Evolutionary conservation across 2,329 filamentous ascomycete genomes (phyloP).

Genomic region (Emergomyces orientalis): DNA sequence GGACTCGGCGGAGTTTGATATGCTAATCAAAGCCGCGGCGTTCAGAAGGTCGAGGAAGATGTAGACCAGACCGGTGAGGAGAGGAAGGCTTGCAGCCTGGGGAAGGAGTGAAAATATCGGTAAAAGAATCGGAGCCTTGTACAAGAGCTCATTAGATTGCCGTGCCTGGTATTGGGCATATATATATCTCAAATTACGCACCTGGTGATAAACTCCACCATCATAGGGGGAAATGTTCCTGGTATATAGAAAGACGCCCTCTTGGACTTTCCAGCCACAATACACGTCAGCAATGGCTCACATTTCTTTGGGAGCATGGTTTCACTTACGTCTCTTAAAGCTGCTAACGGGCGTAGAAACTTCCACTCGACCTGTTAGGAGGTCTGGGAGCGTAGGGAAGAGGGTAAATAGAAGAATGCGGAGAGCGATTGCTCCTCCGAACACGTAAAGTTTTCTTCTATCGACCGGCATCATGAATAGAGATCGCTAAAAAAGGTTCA

Average conservation of each 20-base stretch:
- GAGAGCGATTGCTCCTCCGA: constrained; percentile 64
- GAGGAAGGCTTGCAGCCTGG: constrained; percentile 53
- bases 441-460: constrained; percentile 57
- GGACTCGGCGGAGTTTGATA: constrained; percentile 73
- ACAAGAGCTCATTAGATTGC: constrained; percentile 38
- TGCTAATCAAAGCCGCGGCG: constrained; percentile 66
- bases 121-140: constrained; percentile 77
- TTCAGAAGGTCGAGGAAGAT: constrained; percentile 71
- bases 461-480: constrained; percentile 42
- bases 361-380: constrained; percentile 85
- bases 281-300: background rate
- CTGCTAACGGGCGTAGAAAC: constrained; percentile 94
- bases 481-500: background rate
- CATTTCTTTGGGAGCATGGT: constrained; percentile 10
- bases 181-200: constrained; percentile 18
- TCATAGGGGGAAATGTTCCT: constrained; percentile 97
- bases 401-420: constrained; percentile 69
- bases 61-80: constrained; percentile 73
- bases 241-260: constrained; percentile 90
- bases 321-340: constrained; percentile 80
- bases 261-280: constrained; percentile 58
- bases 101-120: constrained; percentile 87
- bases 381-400: constrained; percentile 74
- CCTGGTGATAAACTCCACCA: constrained; percentile 70
- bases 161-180: background rate